Conservation (phyloP, 1,284 basidiomycete species). For the Uromyces viciae-fabae region DNA sequence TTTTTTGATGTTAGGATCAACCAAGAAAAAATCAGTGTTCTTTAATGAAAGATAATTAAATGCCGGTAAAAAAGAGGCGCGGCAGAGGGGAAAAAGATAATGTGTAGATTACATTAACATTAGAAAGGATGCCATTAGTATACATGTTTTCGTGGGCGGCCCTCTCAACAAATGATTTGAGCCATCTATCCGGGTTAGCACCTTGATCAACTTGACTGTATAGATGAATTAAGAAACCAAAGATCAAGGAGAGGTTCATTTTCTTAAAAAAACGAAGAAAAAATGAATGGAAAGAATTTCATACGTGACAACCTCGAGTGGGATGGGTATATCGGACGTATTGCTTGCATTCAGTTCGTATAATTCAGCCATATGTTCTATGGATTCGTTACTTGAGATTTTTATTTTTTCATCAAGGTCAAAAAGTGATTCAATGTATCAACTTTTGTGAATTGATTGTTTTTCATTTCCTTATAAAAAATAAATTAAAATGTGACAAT, state of each 20-base stretch:
- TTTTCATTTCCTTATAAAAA: not conserved
- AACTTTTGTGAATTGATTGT: not conserved
- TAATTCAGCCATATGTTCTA: slow-evolving; percentile 32
- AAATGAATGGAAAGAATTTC: not conserved
- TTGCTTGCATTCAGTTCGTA: slow-evolving; percentile 24
- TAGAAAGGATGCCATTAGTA: slow-evolving; percentile 38
- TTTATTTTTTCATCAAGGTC: not conserved
- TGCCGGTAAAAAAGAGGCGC: not conserved
- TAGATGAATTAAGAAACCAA: not conserved
- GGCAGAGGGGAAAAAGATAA: not conserved
- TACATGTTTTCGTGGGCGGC: slow-evolving; percentile 44
- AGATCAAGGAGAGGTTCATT: not conserved
- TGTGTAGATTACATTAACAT: slow-evolving; percentile 4
- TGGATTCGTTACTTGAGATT: slow-evolving; percentile 39
- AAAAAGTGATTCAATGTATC: not conserved
- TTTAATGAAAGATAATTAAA: not conserved
- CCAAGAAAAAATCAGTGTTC: not conserved
- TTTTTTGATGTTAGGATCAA: not conserved
- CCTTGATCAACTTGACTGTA: slow-evolving; percentile 36
- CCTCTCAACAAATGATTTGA: slow-evolving; percentile 37
- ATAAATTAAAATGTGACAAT: too few species aligned
- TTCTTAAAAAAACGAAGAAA: not conserved
- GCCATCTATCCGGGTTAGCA: slow-evolving; percentile 37
- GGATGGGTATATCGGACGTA: slow-evolving; percentile 31
- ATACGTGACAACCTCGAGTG: slow-evolving; percentile 34